Evolutionary conservation across 768 basidiomycete genomes (phyloP).

Genomic region (Arthromyces matolae): DNA sequence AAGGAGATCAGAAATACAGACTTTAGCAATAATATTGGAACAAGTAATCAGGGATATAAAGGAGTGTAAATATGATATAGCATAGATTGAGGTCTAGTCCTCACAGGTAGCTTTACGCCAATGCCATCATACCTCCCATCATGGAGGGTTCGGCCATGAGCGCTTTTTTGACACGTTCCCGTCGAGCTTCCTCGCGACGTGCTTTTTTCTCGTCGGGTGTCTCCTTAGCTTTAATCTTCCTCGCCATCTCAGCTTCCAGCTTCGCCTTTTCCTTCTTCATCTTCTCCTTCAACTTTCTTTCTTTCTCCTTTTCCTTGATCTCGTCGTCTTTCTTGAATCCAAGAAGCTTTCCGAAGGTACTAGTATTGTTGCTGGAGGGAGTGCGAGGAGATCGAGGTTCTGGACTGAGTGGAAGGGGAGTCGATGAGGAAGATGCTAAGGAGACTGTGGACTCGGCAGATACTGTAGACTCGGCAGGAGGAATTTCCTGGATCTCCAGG

Average conservation of each 20-base stretch:
- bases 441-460: not conserved
- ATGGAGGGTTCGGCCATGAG: conserved; percentile 12
- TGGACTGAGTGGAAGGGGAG: not conserved
- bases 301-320: conserved; percentile 9
- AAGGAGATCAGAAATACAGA: conserved; percentile 5
- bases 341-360: conserved; percentile 22
- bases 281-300: conserved; percentile 34
- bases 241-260: conserved; percentile 31
- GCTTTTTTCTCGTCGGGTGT: conserved; percentile 16
- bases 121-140: conserved; percentile 16
- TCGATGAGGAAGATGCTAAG: not conserved
- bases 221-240: conserved; percentile 21
- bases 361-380: conserved; percentile 13
- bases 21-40: conserved; percentile 7
- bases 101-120: conserved; percentile 11
- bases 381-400: conserved; percentile 9
- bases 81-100: too few species aligned
- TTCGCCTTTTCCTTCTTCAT: conserved; percentile 36
- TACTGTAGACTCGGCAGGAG: not conserved
- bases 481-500: not conserved
- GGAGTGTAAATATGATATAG: conserved; percentile 6
- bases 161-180: conserved; percentile 11
- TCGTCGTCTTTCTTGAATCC: conserved; percentile 16
- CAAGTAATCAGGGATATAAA: conserved; percentile 1
- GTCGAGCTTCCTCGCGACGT: conserved; percentile 4